Base-by-base conservation (phyloP, 257 asterid species). In the Misopates orontium region DNA sequence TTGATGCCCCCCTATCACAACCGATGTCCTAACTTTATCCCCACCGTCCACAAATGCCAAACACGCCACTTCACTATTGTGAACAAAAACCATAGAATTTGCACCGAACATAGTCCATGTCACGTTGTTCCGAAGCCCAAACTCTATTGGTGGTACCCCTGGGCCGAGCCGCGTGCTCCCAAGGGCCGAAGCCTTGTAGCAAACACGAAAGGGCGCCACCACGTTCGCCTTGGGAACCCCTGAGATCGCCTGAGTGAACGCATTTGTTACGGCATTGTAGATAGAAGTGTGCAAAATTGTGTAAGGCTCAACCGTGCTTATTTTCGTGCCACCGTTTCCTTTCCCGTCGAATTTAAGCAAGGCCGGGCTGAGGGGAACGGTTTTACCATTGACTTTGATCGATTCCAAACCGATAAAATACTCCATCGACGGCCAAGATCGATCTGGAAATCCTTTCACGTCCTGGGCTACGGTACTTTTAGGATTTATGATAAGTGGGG, bases 311-410 rank as follows among this genome's bases (percentile, higher is more conserved):
- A 83, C 80, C 11, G 82, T 82, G 66, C 88, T 82, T 52, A 85
- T 81, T 50, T 82, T 85, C 14, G 85, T 81, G 13, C 89, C 89
- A 0, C 85, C 83, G 8, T 67, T 19, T 15, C 88, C 88, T 73
- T 78, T 67, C 1, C 13, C 48, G 24, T 78, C 67, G 39, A 80
- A 62, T 52, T 71, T 63, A 15, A 83, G 59, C 55, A 74, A 56
- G 1, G 68, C 57, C 21, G 68, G 52, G 70, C 76, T 77, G 1
- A 81, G 1, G 1, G 76, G 75, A 3, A 84, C 84, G 1, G 3
- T 47, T 31, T 72, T 64, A 11, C 72, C 66, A 1, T 81, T 77
- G 63, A 81, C 21, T 65, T 59, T 75, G 36, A 79, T 55, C 18
- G 85, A 77, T n/a, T 71, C 65, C 5, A 84, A 78, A 0, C 80